These are phyloP conservation scores for Metschnikowia gelsemii DNA, from an alignment of 805 yeast species.

Conservation along the genomic window DNA sequence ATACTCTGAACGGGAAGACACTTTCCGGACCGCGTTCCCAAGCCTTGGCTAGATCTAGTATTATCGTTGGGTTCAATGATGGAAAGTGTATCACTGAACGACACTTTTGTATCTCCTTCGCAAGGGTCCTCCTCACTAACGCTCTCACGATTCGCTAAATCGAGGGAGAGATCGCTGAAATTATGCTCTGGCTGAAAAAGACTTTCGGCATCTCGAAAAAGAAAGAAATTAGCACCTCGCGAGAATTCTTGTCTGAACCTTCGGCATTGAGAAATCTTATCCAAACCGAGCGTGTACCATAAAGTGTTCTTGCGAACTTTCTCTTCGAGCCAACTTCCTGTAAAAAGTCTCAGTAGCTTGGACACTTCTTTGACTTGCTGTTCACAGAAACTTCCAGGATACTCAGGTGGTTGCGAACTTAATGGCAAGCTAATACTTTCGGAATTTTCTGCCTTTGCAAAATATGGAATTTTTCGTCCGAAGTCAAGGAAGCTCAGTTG, in stretches of 20 bases:
- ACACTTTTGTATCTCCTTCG: not conserved
- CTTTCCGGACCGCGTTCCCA: too few relatives aligned
- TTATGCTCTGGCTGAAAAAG: not conserved
- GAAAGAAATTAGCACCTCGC: constrained; percentile 1
- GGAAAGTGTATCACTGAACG: not conserved
- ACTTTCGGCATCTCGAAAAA: constrained; percentile 1
- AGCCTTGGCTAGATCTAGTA: too few relatives aligned
- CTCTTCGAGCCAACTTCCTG: not conserved
- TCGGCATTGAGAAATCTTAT: not conserved
- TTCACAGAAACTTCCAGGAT: too few relatives aligned
- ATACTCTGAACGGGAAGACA: not conserved
- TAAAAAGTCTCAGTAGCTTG: not conserved
- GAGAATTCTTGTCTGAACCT: not conserved
- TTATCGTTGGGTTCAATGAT: not conserved
- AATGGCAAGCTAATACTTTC: too few relatives aligned
- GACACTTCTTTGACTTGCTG: too few relatives aligned
- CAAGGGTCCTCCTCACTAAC: not conserved
- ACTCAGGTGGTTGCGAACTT: too few relatives aligned
- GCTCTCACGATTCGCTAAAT: not conserved
- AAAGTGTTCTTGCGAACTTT: not conserved
- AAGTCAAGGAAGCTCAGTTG: too few relatives aligned
- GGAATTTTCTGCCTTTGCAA: too few relatives aligned
- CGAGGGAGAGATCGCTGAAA: constrained; percentile 1
- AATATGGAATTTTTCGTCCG: too few relatives aligned
- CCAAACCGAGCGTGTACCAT: constrained; percentile 1